Conservation (phyloP, 805 yeast species). For the Wickerhamiella azymoides region DNA sequence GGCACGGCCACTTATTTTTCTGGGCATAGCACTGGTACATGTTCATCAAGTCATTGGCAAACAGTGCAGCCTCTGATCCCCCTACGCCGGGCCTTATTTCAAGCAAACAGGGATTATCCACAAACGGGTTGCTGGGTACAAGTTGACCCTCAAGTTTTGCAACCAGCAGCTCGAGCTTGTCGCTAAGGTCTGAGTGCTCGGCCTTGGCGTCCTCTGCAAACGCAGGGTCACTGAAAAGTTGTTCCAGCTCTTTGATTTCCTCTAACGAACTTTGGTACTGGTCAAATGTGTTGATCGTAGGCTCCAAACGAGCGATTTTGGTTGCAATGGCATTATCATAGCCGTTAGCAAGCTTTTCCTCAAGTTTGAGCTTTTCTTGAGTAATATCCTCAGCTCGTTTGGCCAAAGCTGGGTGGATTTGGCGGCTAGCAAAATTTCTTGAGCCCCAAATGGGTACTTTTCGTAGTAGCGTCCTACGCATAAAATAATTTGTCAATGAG, state of each 20-base stretch:
- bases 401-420: slow-evolving; percentile 38
- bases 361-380: slow-evolving; percentile 31
- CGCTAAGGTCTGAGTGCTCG: slow-evolving; percentile 40
- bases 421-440: neutral
- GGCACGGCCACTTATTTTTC: slow-evolving; percentile 50
- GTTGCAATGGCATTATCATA: slow-evolving; percentile 24
- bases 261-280: slow-evolving; percentile 28
- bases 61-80: slow-evolving; percentile 83
- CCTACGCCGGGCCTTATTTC: slow-evolving; percentile 95
- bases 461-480: neutral
- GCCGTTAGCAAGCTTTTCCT: slow-evolving; percentile 27
- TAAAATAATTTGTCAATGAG: neutral
- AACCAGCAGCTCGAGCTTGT: slow-evolving; percentile 32
- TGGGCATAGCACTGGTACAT: slow-evolving; percentile 73
- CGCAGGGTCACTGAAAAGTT: slow-evolving; percentile 33
- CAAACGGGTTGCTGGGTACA: slow-evolving; percentile 63
- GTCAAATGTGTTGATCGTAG: slow-evolving; percentile 26
- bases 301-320: slow-evolving; percentile 24
- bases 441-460: neutral
- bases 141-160: slow-evolving; percentile 39
- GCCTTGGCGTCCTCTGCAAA: slow-evolving; percentile 44
- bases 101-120: slow-evolving; percentile 61
- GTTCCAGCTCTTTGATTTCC: slow-evolving; percentile 31
- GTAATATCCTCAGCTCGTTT: slow-evolving; percentile 33
- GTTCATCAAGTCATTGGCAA: slow-evolving; percentile 60